Conservation (phyloP, 306 rosid species). For the Erythrophleum fordii region DNA sequence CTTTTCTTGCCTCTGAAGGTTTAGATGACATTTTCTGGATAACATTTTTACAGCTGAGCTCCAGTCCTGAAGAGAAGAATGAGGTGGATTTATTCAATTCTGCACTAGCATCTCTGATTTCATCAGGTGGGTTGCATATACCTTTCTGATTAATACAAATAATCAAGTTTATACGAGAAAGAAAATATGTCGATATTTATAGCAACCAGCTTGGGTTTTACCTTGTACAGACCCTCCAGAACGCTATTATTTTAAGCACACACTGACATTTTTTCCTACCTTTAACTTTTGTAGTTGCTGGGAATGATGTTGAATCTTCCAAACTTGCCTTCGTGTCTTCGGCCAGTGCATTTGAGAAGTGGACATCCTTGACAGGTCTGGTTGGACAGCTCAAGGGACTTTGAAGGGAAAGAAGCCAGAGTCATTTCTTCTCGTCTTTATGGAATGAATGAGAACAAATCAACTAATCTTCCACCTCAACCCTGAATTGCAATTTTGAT, state of each 20-base stretch:
- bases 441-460: conserved; percentile 26
- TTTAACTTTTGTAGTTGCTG: conserved; percentile 59
- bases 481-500: conserved; percentile 42
- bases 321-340: conserved; percentile 84
- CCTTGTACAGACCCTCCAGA: neutral
- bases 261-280: neutral
- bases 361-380: conserved; percentile 86
- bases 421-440: conserved; percentile 26
- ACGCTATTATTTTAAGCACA: neutral
- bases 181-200: conserved; percentile 16
- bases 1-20: conserved; percentile 10
- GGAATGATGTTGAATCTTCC: conserved; percentile 82
- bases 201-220: neutral
- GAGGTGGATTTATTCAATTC: conserved; percentile 85
- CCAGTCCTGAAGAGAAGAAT: conserved; percentile 80
- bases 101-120: conserved; percentile 74
- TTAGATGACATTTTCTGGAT: conserved; percentile 41
- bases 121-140: conserved; percentile 66
- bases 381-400: conserved; percentile 82
- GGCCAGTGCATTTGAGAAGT: conserved; percentile 86
- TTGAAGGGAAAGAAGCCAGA: conserved; percentile 37
- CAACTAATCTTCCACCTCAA: conserved; percentile 26
- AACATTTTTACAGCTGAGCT: conserved; percentile 70
- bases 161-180: conserved; percentile 16
- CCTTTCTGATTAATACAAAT: neutral